Base-by-base conservation (phyloP, 2,329 filamentous ascomycete genomes). In the Pseudogymnoascus sp. region DNA sequence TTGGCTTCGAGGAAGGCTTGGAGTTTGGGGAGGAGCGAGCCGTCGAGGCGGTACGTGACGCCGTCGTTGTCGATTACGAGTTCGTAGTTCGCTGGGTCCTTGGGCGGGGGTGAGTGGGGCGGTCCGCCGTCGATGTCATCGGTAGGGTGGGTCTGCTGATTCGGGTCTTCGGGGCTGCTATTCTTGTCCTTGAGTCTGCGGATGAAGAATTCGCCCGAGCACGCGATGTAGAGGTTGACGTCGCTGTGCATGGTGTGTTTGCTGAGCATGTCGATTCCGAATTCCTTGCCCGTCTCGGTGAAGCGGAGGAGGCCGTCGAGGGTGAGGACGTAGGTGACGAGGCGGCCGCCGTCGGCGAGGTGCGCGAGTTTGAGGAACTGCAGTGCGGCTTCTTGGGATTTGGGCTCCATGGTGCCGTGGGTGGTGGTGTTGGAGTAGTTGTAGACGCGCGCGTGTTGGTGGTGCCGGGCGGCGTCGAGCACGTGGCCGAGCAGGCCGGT, bases 211-310 rank as follows among this genome's bases (percentile, higher is more conserved):
- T 97, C 93, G 43, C 93, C 93, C 0, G 90, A 91, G 72, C 88
- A 97, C 21, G 93, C 93, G 66, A 97, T 91, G 73, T 96, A 96
- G 1, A 90, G 89, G 37, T 87, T 89, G 1, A 96, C 93, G 74
- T 97, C 88, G 67, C 90, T 93, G 77, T 97, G 93, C 91, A 97
- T 96, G 41, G 91, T 96, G 75, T 97, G 93, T 74, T 97, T 97
- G 74, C 88, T 92, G 70, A 97, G 77, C 74, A 97, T 80, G 76
- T 97, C 93, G 70, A 97, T 91, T 61, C 93, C 91, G 64, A 97
- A 97, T 70, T 97, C 93, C 69, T 95, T 95, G 31, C 93, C 93
- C 0, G 93, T 97, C 75, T 97, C 93, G 0, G 93, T 97, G 76
- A 97, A 97, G 52, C 92, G 88, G 71, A 96, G 84, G 61, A 93